A percentile compares a stretch with the other conserved stretches of the same genome.
These are phyloP conservation scores for Suhomyces xylopsoci DNA, from an alignment of 805 yeast genomes.

Conservation along the genomic window DNA sequence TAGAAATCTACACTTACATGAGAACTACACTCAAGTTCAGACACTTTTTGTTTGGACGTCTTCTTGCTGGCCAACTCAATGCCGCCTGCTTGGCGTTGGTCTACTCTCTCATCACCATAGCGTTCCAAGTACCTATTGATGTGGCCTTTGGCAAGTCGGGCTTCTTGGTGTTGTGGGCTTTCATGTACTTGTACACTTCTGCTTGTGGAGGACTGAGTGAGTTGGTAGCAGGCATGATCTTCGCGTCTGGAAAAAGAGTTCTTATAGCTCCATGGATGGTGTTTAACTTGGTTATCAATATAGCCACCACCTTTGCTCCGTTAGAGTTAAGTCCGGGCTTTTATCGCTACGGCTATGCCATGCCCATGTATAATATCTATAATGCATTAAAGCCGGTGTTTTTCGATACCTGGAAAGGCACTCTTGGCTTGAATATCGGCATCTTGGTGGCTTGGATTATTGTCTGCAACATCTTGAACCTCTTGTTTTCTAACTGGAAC, in stretches of 20 bases:
- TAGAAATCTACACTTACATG: constrained; percentile 22
- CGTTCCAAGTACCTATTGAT: constrained; percentile 26
- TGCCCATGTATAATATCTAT: constrained; percentile 34
- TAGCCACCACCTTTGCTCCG: constrained; percentile 34
- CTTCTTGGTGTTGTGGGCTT: constrained; percentile 32
- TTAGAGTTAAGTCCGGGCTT: constrained; percentile 29
- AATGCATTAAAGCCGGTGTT: constrained; percentile 32
- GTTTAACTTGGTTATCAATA: constrained; percentile 25
- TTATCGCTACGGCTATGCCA: constrained; percentile 34
- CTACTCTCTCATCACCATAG: constrained; percentile 28
- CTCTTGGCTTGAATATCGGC: constrained; percentile 29
- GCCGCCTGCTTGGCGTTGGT: constrained; percentile 26
- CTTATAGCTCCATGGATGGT: constrained; percentile 31
- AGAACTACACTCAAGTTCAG: constrained; percentile 18
- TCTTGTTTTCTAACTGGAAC: not conserved
- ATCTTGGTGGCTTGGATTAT: constrained; percentile 29
- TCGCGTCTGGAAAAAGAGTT: constrained; percentile 15
- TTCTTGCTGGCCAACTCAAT: constrained; percentile 29
- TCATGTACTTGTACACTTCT: constrained; percentile 26
- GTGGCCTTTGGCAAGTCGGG: constrained; percentile 29
- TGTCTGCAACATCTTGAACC: constrained; percentile 13
- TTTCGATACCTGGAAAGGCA: constrained; percentile 33
- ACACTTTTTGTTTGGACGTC: constrained; percentile 25
- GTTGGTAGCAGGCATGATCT: constrained; percentile 18
- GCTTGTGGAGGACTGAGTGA: constrained; percentile 30